These are phyloP conservation scores for Strigomonas galati DNA, from an alignment of 208 protist species.

Conservation along the genomic window DNA sequence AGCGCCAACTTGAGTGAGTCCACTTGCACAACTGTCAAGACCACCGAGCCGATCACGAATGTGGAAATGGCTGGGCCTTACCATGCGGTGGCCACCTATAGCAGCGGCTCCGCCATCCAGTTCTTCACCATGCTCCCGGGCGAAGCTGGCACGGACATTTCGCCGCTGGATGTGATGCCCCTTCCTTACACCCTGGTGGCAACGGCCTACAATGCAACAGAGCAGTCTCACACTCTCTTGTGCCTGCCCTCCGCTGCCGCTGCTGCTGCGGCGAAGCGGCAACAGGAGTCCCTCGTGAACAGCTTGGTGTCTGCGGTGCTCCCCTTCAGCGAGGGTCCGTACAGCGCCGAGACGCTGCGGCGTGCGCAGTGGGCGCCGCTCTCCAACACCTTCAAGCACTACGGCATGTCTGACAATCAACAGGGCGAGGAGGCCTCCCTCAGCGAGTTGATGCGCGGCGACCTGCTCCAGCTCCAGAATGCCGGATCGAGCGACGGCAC, in stretches of 20 bases:
- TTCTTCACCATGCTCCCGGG: too few relatives aligned
- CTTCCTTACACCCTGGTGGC: constrained; percentile 16
- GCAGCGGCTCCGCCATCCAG: too few relatives aligned
- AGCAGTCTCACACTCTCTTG: constrained; percentile 21
- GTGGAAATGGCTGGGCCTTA: too few relatives aligned
- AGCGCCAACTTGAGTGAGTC: too few relatives aligned
- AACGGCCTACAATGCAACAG: constrained; percentile 17
- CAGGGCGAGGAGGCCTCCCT: constrained; percentile 10
- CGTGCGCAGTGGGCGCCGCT: constrained; percentile 7
- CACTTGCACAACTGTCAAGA: too few relatives aligned
- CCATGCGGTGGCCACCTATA: too few relatives aligned
- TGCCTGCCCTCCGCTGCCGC: not conserved
- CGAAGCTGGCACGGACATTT: not conserved
- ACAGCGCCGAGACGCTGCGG: constrained; percentile 12
- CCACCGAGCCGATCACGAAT: too few relatives aligned
- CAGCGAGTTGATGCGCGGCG: constrained; percentile 11
- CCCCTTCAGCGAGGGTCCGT: constrained; percentile 18
- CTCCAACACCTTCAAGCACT: constrained; percentile 25
- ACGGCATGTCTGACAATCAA: constrained; percentile 7
- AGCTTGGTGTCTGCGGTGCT: constrained; percentile 14
- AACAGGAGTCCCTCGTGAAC: constrained; percentile 4
- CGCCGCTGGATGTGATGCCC: constrained; percentile 16
- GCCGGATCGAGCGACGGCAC: constrained; percentile 11
- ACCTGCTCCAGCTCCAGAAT: constrained; percentile 22
- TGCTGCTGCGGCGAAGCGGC: constrained; percentile 11